Conservation (phyloP, 2,329 filamentous ascomycete genomes). For the Fusarium newnesense region DNA sequence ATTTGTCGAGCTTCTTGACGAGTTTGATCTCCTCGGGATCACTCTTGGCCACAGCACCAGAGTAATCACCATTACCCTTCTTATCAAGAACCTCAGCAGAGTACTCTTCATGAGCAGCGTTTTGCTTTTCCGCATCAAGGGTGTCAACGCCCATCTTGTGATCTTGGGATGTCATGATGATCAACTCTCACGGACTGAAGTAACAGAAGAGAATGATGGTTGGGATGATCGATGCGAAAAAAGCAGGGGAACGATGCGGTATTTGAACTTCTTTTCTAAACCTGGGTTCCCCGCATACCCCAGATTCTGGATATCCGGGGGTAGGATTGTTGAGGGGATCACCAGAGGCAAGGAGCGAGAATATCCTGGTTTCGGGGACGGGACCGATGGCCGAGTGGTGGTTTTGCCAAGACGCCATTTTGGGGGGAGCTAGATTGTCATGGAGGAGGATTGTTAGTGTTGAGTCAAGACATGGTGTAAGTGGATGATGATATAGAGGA, state of each 20-base stretch:
- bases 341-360: slow-evolving; percentile 5
- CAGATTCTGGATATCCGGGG: slow-evolving; percentile 32
- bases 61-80: slow-evolving; percentile 34
- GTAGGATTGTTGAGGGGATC: slow-evolving; percentile 30
- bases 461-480: not conserved
- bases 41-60: slow-evolving; percentile 33
- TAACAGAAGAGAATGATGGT: not conserved
- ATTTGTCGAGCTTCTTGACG: slow-evolving; percentile 34
- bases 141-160: slow-evolving; percentile 13
- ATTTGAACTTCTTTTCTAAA: slow-evolving; percentile 20
- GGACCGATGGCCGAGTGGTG: slow-evolving; percentile 22
- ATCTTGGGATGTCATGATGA: slow-evolving; percentile 18
- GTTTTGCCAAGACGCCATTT: slow-evolving; percentile 22
- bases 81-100: slow-evolving; percentile 34
- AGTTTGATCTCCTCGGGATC: slow-evolving; percentile 36
- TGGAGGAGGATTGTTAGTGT: not conserved
- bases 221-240: not conserved
- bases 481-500: not conserved
- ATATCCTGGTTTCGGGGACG: slow-evolving; percentile 26
- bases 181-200: not conserved
- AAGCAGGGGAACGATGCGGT: slow-evolving; percentile 15
- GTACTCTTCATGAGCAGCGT: slow-evolving; percentile 30
- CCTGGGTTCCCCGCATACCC: slow-evolving; percentile 31
- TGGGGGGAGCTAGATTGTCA: not conserved
- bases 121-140: slow-evolving; percentile 34